These are phyloP conservation scores for Diaporthe sp. DNA, from an alignment of 2,329 filamentous ascomycete genomes.

Conservation along the genomic window DNA sequence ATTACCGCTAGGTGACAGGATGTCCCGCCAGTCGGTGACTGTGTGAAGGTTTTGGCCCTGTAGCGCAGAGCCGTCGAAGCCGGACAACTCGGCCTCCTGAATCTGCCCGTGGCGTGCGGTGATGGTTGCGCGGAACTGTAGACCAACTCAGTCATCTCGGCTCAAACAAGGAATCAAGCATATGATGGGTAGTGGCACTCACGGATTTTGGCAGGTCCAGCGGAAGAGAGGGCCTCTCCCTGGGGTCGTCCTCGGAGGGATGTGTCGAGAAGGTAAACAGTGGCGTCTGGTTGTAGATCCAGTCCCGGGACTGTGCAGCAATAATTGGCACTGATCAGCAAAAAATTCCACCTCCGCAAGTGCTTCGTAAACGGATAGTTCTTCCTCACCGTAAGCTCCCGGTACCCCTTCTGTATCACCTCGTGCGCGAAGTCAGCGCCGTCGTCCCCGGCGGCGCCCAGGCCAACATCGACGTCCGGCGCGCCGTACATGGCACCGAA, in stretches of 20 bases:
- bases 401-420: constrained; percentile 71
- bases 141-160: not conserved
- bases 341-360: constrained; percentile 48
- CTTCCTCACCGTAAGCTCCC: constrained; percentile 70
- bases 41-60: constrained; percentile 45
- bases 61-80: constrained; percentile 44
- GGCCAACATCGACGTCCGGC: constrained; percentile 51
- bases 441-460: constrained; percentile 61
- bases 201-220: constrained; percentile 61
- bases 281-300: constrained; percentile 90
- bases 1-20: constrained; percentile 40
- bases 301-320: constrained; percentile 68
- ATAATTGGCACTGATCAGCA: not conserved
- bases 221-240: constrained; percentile 66
- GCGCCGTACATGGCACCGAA: constrained; percentile 77
- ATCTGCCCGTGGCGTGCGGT: constrained; percentile 57
- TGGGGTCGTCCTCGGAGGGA: constrained; percentile 70
- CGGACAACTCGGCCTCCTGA: constrained; percentile 46
- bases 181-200: constrained; percentile 43
- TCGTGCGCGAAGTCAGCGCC: constrained; percentile 58
- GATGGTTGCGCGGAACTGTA: constrained; percentile 51
- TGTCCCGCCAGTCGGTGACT: constrained; percentile 48
- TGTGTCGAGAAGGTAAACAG: constrained; percentile 80
- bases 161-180: not conserved
- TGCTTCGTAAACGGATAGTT: not conserved